A percentile compares a stretch with the other conserved stretches of the same genome.
These are phyloP conservation scores for Vaccinium macrocarpon DNA, from an alignment of 148 eudicot species.

Conservation along the genomic window DNA sequence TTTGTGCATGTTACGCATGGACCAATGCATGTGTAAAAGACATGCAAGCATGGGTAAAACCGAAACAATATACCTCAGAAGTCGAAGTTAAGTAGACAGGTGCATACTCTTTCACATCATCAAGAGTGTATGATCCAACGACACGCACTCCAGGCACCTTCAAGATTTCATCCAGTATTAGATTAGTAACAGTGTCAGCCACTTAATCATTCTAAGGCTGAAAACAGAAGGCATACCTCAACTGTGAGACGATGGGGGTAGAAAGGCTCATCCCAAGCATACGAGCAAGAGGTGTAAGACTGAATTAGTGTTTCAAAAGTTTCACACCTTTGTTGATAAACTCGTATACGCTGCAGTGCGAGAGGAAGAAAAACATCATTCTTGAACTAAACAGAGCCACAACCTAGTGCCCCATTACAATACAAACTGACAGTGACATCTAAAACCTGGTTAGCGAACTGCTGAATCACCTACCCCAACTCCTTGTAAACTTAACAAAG, in stretches of 20 bases:
- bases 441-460: background rate
- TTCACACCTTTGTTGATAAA: slow-evolving; percentile 94
- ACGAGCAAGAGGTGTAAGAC: slow-evolving; percentile 80
- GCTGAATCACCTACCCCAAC: background rate
- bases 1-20: background rate
- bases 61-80: slow-evolving; percentile 53
- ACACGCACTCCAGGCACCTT: slow-evolving; percentile 89
- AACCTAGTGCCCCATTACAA: background rate
- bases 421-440: background rate
- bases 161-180: slow-evolving; percentile 3
- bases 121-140: slow-evolving; percentile 80
- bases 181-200: background rate
- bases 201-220: background rate
- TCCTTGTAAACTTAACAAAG: background rate
- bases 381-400: background rate
- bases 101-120: slow-evolving; percentile 67
- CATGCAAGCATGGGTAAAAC: slow-evolving; percentile 5
- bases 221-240: slow-evolving; percentile 52
- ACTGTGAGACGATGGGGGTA: slow-evolving; percentile 83
- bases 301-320: slow-evolving; percentile 78
- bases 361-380: slow-evolving; percentile 14
- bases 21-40: background rate
- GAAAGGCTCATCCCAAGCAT: slow-evolving; percentile 99
- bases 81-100: slow-evolving; percentile 69
- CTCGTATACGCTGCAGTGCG: slow-evolving; percentile 61